Evolutionary conservation across 1,284 basidiomycete genomes (phyloP).

Genomic region (Meripilus lineatus): DNA sequence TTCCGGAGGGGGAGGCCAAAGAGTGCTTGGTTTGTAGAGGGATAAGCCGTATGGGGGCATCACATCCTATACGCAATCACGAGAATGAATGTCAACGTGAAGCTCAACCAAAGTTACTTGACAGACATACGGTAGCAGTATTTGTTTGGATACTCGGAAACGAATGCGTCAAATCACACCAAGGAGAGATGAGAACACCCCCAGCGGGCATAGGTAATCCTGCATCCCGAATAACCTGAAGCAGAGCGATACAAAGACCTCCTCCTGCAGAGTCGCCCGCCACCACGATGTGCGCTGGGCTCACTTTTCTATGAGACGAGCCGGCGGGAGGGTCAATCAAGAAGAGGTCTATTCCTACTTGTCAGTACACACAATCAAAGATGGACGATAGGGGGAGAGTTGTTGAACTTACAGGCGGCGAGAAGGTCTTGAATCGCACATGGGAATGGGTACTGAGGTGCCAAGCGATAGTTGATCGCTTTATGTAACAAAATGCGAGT

Average conservation of each 20-base stretch:
- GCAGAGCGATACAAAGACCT: slow-evolving; percentile 77
- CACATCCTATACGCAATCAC: slow-evolving; percentile 50
- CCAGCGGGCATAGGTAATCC: slow-evolving; percentile 83
- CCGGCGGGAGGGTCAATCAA: slow-evolving; percentile 61
- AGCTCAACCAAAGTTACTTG: background rate
- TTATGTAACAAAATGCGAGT: slow-evolving; percentile 9
- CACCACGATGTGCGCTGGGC: slow-evolving; percentile 80
- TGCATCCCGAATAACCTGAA: slow-evolving; percentile 90
- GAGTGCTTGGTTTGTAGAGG: slow-evolving; percentile 77
- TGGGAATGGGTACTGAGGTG: slow-evolving; percentile 96
- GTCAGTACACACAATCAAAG: too few relatives aligned
- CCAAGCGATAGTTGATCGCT: slow-evolving; percentile 88
- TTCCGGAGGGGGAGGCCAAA: slow-evolving; percentile 89
- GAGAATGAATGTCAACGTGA: background rate
- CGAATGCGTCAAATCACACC: slow-evolving; percentile 93
- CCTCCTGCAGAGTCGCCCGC: slow-evolving; percentile 96
- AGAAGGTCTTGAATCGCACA: slow-evolving; percentile 88
- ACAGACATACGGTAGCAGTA: slow-evolving; percentile 63
- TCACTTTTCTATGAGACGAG: slow-evolving; percentile 71
- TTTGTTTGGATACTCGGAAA: slow-evolving; percentile 89
- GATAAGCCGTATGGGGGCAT: slow-evolving; percentile 66
- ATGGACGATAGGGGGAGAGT: too few relatives aligned
- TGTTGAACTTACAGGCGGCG: slow-evolving; percentile 73
- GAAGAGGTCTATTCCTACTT: slow-evolving; percentile 63
- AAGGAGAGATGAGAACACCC: slow-evolving; percentile 81